These are phyloP conservation scores for Botrytis deweyae DNA, from an alignment of 2,329 filamentous ascomycete species.

Conservation along the genomic window DNA sequence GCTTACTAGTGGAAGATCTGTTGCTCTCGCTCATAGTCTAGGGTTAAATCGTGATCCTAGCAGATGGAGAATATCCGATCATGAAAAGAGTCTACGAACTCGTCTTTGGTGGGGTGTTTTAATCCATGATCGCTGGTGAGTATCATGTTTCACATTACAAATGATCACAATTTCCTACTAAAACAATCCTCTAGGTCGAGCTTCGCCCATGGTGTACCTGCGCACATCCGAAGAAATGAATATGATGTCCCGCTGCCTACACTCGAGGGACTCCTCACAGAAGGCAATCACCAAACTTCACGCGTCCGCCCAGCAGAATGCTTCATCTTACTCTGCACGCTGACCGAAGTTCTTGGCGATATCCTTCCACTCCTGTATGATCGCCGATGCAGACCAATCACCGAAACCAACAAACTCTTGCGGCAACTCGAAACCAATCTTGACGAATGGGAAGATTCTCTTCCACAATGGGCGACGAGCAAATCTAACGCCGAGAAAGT, in stretches of 20 bases:
- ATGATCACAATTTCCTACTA: background rate
- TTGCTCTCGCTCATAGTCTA: conserved; percentile 53
- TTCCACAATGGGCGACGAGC: background rate
- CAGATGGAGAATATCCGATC: conserved; percentile 51
- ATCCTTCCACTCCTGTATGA: conserved; percentile 1
- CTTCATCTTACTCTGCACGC: background rate
- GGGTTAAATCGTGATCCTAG: conserved; percentile 55
- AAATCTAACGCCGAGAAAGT: background rate
- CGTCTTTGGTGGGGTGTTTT: conserved; percentile 57
- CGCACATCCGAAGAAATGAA: conserved; percentile 26
- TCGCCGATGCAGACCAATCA: background rate
- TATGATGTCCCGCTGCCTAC: conserved; percentile 32
- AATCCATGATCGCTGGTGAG: conserved; percentile 55
- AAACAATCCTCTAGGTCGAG: conserved; percentile 27
- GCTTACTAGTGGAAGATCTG: conserved; percentile 49
- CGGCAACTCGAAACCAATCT: background rate
- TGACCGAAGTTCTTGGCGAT: conserved; percentile 1
- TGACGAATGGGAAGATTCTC: conserved; percentile 2
- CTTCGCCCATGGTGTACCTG: conserved; percentile 31
- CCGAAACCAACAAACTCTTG: background rate
- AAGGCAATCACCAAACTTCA: background rate
- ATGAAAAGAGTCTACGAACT: conserved; percentile 52
- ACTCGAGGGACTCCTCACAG: conserved; percentile 24
- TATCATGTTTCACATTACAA: background rate
- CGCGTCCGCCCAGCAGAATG: background rate